Base-by-base conservation (phyloP, 2,329 filamentous ascomycete species). In the Trichoderma sp. region DNA sequence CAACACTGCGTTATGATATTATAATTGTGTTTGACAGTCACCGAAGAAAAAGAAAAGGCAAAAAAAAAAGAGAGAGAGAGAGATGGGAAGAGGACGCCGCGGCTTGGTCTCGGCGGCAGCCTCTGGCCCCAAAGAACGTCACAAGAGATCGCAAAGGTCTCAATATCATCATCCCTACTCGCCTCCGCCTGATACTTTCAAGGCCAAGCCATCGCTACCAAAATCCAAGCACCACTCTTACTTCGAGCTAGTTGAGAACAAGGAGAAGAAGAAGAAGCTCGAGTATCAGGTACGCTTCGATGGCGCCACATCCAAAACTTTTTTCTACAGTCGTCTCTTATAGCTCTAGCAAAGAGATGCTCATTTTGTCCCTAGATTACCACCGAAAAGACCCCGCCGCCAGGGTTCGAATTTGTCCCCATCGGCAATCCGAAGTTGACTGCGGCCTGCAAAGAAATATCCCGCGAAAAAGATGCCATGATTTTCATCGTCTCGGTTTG, bases 401-500 rank as follows among this genome's bases (percentile, higher is more conserved):
- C 87, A 1, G 87, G 87, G 54, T 90, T 87, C 74, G 83, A 85
- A 71, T 90, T 89, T 74, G 84, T 91, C 54, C 86, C 88, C 37
- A 84, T 86, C 61, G 88, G 88, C 60, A 86, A 90, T 71, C 88
- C 88, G 26, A 81, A 84, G 70, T 78, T 91, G 74, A 90, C 87
- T 5, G 81, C 80, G 67, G 79, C 82, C 54, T 91, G 89, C 81
- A 90, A 90, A 77, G 88, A 90, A 73, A 77, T 90, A 24, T 90
- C 88, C 1, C 83, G 89, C 71, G 85, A 89, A 72, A 81, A 82
- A 61, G 87, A 84, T 73, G 87, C 86, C 55, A 86, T 89, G 84
- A 86, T 90, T 18, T 90, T 89, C 73, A 89, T 90, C 69, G 88
- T 91, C 59, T 88, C 87, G 74, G 88, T 89, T 82, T 73, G 85